Conservation (phyloP, 495 filamentous ascomycete genomes). For the Neurospora sp. region DNA sequence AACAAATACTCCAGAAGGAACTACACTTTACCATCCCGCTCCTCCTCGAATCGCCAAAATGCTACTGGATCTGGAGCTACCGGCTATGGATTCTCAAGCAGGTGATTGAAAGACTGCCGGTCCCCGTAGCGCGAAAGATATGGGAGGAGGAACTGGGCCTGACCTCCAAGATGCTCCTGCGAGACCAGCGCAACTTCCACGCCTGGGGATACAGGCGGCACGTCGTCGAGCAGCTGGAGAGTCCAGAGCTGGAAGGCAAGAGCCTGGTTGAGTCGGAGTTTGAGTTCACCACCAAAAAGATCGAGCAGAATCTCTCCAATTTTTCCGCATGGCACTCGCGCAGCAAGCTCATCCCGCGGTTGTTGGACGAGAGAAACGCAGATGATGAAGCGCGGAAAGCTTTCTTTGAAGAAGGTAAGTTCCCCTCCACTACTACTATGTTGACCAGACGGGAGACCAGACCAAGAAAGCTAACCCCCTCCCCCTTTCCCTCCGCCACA, state of each 20-base stretch:
- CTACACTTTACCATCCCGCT: conserved; percentile 74
- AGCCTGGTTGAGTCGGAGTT: conserved; percentile 74
- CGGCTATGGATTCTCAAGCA: conserved; percentile 77
- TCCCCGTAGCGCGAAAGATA: conserved; percentile 43
- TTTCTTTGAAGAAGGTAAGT: conserved; percentile 64
- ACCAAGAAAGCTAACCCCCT: neutral
- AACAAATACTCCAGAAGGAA: conserved; percentile 45
- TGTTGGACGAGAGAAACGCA: conserved; percentile 60
- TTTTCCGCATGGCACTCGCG: conserved; percentile 96
- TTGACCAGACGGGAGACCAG: neutral
- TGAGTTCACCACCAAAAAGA: conserved; percentile 82
- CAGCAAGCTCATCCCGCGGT: conserved; percentile 65
- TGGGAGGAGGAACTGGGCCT: conserved; percentile 80
- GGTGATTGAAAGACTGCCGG: conserved; percentile 51
- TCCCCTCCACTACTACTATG: neutral
- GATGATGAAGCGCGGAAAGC: conserved; percentile 48
- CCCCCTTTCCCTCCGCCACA: conserved; percentile 10
- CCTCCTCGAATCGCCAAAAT: conserved; percentile 80
- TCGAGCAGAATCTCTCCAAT: conserved; percentile 72
- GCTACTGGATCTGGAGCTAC: conserved; percentile 99
- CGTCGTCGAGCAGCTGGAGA: conserved; percentile 62
- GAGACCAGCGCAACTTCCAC: conserved; percentile 90
- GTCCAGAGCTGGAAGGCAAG: conserved; percentile 33
- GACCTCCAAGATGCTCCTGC: conserved; percentile 72
- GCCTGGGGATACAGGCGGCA: conserved; percentile 87